These are phyloP conservation scores for Leucogyrophana mollusca DNA, from an alignment of 768 basidiomycete genomes.

Conservation along the genomic window DNA sequence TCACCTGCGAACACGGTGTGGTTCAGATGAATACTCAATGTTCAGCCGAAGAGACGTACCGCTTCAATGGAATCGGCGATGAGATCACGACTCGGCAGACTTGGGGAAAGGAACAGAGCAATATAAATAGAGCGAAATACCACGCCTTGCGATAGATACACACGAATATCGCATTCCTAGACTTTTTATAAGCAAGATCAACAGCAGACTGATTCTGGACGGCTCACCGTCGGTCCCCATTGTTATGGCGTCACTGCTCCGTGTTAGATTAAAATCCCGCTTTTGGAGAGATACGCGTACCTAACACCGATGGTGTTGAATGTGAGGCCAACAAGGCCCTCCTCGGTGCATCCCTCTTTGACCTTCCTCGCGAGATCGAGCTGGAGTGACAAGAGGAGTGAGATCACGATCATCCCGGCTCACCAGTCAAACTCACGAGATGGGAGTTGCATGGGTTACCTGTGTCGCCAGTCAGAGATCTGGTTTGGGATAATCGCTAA, in stretches of 20 bases:
- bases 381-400: too few relatives aligned
- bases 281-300: slow-evolving; percentile 39
- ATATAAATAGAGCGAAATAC: background rate
- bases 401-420: slow-evolving; percentile 4
- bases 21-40: slow-evolving; percentile 1
- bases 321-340: slow-evolving; percentile 77
- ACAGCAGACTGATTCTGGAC: background rate
- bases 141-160: slow-evolving; percentile 24
- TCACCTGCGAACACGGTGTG: slow-evolving; percentile 38
- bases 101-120: slow-evolving; percentile 23
- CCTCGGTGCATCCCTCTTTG: slow-evolving; percentile 80
- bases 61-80: slow-evolving; percentile 91
- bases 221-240: slow-evolving; percentile 84
- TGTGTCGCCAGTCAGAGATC: slow-evolving; percentile 18
- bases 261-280: slow-evolving; percentile 2
- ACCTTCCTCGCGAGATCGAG: slow-evolving; percentile 77
- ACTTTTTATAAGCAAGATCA: slow-evolving; percentile 1
- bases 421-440: slow-evolving; percentile 47
- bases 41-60: slow-evolving; percentile 35
- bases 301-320: slow-evolving; percentile 88
- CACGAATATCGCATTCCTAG: slow-evolving; percentile 87
- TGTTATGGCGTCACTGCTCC: slow-evolving; percentile 75
- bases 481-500: background rate
- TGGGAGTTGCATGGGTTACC: slow-evolving; percentile 89
- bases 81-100: slow-evolving; percentile 82